A percentile compares a stretch with the other conserved stretches of the same genome.
These are phyloP conservation scores for Phytopythium litorale DNA, from an alignment of 352 stramenopile genomes.

Conservation along the genomic window DNA sequence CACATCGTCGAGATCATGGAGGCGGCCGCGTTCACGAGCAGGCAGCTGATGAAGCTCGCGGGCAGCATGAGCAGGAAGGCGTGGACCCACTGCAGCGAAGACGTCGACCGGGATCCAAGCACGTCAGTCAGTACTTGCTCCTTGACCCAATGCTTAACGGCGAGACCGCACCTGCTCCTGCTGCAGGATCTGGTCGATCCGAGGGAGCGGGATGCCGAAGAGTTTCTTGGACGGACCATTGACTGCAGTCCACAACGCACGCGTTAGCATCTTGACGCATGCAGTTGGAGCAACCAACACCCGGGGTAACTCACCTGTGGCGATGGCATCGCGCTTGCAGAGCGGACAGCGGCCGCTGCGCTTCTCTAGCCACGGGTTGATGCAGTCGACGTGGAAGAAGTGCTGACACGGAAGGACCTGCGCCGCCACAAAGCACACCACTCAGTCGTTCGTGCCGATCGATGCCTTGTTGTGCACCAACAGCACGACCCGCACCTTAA, in stretches of 20 bases:
- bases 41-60: slow-evolving; percentile 73
- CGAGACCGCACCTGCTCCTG: slow-evolving; percentile 59
- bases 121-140: background rate
- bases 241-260: slow-evolving; percentile 17
- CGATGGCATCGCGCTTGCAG: slow-evolving; percentile 81
- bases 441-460: background rate
- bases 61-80: slow-evolving; percentile 81
- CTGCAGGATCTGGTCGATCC: slow-evolving; percentile 64
- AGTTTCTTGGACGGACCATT: slow-evolving; percentile 49
- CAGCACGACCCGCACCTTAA: slow-evolving; percentile 33
- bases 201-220: slow-evolving; percentile 55
- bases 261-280: background rate
- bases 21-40: slow-evolving; percentile 70
- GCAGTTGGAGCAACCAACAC: background rate
- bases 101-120: background rate
- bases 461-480: background rate
- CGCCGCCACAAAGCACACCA: no score
- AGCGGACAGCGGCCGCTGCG: slow-evolving; percentile 76
- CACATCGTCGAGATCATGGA: slow-evolving; percentile 75
- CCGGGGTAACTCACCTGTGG: slow-evolving; percentile 32
- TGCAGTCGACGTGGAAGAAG: slow-evolving; percentile 84
- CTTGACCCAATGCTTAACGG: background rate
- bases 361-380: slow-evolving; percentile 81
- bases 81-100: slow-evolving; percentile 50
- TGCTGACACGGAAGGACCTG: slow-evolving; percentile 81